A percentile compares a stretch with the other conserved stretches of the same genome.
Conservation (phyloP, 139 green algal genomes). For the Coccomyxa sp. region DNA sequence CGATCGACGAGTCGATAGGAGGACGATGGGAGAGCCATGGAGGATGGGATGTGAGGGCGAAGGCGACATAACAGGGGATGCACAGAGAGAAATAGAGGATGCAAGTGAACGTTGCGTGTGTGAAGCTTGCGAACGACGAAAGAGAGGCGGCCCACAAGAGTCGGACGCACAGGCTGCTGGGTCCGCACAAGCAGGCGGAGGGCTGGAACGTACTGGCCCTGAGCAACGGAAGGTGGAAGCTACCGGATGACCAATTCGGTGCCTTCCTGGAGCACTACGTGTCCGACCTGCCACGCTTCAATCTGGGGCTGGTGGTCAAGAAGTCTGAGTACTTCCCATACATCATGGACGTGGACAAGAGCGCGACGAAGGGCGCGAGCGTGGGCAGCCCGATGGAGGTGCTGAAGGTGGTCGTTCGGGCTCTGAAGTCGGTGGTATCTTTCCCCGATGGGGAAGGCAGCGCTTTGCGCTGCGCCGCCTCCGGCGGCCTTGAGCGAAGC, state of each 20-base stretch:
- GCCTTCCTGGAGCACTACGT: conserved; percentile 1
- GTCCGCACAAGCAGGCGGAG: background rate
- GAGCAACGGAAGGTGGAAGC: conserved; percentile 1
- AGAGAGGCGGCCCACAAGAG: background rate
- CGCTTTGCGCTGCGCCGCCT: background rate
- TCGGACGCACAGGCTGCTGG: background rate
- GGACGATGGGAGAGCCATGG: too few relatives aligned
- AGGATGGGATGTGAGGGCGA: too few relatives aligned
- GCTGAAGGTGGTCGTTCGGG: background rate
- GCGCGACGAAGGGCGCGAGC: background rate
- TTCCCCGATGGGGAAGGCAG: background rate
- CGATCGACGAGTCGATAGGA: too few relatives aligned
- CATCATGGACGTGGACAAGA: background rate
- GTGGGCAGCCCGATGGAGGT: background rate
- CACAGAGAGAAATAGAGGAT: background rate
- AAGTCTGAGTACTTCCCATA: background rate
- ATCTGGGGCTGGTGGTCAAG: background rate
- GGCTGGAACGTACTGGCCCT: background rate
- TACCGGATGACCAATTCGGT: background rate
- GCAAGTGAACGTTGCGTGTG: background rate
- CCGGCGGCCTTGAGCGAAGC: background rate
- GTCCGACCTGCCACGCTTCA: background rate
- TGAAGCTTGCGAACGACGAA: background rate
- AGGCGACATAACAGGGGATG: background rate
- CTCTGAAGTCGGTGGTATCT: background rate